phyloP scores from a whole-genome alignment of 148 eudicot species.

The Spergularia bocconei region DNA sequence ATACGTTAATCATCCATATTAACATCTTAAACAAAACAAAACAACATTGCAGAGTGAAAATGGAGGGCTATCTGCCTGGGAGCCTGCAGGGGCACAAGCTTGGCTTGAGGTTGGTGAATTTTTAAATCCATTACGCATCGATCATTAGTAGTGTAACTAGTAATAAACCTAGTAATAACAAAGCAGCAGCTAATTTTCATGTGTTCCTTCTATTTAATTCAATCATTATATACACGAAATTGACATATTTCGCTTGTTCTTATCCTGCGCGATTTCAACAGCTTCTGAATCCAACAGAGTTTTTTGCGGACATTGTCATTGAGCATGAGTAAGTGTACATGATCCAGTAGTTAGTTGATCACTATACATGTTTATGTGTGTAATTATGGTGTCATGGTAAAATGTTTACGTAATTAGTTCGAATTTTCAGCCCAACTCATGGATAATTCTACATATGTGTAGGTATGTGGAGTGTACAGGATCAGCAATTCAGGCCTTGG shows the following conservation, averaged over 20 bases:
- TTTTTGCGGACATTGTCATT: slow-evolving; percentile 42
- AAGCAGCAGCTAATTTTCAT: too few relatives aligned
- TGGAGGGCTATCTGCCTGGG: slow-evolving; percentile 33
- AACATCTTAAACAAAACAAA: background rate
- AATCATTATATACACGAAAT: too few relatives aligned
- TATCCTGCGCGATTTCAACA: slow-evolving; percentile 4
- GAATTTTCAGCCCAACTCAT: background rate
- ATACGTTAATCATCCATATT: background rate
- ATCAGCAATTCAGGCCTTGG: slow-evolving; percentile 42
- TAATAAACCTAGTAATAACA: too few relatives aligned
- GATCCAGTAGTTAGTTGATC: too few relatives aligned
- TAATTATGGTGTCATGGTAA: background rate
- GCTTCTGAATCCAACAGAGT: slow-evolving; percentile 54
- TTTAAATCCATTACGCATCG: too few relatives aligned
- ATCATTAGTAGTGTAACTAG: too few relatives aligned
- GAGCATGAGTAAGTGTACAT: slow-evolving; percentile 44
- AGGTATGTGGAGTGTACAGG: slow-evolving; percentile 39
- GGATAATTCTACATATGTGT: background rate
- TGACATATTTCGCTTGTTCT: background rate
- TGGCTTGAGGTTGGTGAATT: slow-evolving; percentile 24
- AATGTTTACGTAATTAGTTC: background rate
- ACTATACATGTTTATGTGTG: background rate
- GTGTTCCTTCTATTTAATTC: too few relatives aligned
- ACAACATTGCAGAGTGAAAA: slow-evolving; percentile 22
- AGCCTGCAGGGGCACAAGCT: slow-evolving; percentile 15